Conservation (phyloP, 139 green algal species). For the Gonium pectorale region DNA sequence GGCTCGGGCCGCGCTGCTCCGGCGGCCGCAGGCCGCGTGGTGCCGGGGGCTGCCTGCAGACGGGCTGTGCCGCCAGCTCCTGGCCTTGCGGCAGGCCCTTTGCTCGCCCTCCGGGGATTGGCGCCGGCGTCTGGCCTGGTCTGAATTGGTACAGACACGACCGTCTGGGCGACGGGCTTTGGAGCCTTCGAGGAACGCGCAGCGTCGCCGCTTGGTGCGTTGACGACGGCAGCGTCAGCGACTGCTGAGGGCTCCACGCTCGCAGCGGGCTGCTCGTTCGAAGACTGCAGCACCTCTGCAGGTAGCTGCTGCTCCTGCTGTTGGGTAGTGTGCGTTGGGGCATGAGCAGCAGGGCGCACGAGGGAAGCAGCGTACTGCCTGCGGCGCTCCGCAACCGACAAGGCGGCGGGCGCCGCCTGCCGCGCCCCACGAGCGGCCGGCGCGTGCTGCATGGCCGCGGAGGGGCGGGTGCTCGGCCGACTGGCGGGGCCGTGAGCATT, state of each 20-base stretch:
- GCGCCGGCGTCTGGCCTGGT: too few relatives aligned
- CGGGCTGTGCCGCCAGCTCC: too few relatives aligned
- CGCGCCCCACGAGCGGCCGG: not conserved
- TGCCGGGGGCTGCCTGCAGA: too few relatives aligned
- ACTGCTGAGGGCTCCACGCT: not conserved
- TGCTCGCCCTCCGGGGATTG: too few relatives aligned
- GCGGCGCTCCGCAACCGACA: constrained; percentile 9
- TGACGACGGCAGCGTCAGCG: not conserved
- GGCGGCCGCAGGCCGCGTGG: too few relatives aligned
- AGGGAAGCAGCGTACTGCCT: constrained; percentile 19
- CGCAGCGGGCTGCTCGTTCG: not conserved
- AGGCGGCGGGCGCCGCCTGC: not conserved
- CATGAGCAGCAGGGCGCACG: not conserved
- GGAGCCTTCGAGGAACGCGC: too few relatives aligned
- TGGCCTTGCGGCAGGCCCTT: too few relatives aligned
- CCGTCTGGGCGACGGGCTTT: too few relatives aligned
- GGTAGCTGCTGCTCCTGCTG: not conserved
- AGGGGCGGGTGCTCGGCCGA: not conserved
- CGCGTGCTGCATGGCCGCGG: not conserved
- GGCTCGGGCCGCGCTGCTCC: too few relatives aligned
- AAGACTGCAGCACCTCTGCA: not conserved
- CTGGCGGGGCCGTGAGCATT: not conserved
- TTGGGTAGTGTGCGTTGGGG: not conserved
- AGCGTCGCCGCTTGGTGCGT: too few relatives aligned
- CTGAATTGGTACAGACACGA: too few relatives aligned